Evolutionary conservation across 2,329 filamentous ascomycete genomes (phyloP).

Genomic region (Colletotrichum trifolii): DNA sequence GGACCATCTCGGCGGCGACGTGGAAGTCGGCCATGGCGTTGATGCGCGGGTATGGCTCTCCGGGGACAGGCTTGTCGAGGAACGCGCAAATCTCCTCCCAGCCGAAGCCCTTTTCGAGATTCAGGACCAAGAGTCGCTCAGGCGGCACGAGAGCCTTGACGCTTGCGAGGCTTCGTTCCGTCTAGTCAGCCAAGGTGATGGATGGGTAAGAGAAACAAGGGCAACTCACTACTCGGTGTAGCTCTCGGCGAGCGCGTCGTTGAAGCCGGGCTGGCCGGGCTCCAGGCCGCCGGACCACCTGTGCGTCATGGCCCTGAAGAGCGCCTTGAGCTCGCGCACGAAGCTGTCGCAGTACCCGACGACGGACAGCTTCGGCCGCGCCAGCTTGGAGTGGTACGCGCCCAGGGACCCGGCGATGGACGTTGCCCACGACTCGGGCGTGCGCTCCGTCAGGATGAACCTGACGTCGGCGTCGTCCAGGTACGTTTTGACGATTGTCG

Average conservation of each 20-base stretch:
- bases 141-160: conserved; percentile 41
- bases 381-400: conserved; percentile 28
- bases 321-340: conserved; percentile 26
- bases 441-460: conserved; percentile 50
- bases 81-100: conserved; percentile 51
- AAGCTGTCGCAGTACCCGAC: conserved; percentile 30
- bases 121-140: conserved; percentile 43
- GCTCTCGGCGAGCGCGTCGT: conserved; percentile 24
- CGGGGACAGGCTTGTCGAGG: conserved; percentile 44
- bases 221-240: conserved; percentile 26
- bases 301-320: conserved; percentile 27
- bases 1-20: conserved; percentile 29
- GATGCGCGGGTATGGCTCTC: conserved; percentile 42
- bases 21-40: conserved; percentile 34
- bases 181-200: neutral
- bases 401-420: conserved; percentile 44
- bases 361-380: conserved; percentile 29
- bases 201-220: no score
- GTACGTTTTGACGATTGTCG: conserved; percentile 42
- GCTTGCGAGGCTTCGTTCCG: conserved; percentile 38
- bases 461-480: conserved; percentile 46
- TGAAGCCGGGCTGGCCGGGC: conserved; percentile 11
- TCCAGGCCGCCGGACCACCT: conserved; percentile 31
- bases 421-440: conserved; percentile 48
- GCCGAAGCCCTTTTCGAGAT: conserved; percentile 48